These are phyloP conservation scores for Starmerella asiatica DNA, from an alignment of 805 yeast species.

Conservation along the genomic window DNA sequence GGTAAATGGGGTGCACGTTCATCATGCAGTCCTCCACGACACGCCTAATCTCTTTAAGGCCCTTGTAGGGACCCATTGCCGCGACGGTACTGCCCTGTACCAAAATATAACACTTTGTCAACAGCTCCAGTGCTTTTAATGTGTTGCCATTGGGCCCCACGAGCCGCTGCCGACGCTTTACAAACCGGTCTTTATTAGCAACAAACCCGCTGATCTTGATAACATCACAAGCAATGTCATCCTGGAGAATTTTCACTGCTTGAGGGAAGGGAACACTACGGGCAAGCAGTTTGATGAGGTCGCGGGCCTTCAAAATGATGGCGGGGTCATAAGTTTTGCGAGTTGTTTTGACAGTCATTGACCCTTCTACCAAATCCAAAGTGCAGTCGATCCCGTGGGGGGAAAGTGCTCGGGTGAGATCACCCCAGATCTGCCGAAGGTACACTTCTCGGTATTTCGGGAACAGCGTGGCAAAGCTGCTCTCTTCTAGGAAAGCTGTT, in stretches of 20 bases:
- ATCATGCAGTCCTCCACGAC: conserved; percentile 97
- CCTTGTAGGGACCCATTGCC: conserved; percentile 92
- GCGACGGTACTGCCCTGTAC: conserved; percentile 97
- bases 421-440: conserved; percentile 81
- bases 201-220: conserved; percentile 87
- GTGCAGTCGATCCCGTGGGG: conserved; percentile 64
- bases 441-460: conserved; percentile 94
- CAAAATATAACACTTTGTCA: conserved; percentile 88
- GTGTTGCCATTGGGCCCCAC: conserved; percentile 98
- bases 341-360: conserved; percentile 94
- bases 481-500: conserved; percentile 83
- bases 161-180: conserved; percentile 87
- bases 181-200: conserved; percentile 80
- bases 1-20: conserved; percentile 94
- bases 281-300: conserved; percentile 80
- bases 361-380: conserved; percentile 84
- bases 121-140: conserved; percentile 80
- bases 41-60: conserved; percentile 80
- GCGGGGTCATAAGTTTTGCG: conserved; percentile 94
- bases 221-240: conserved; percentile 89
- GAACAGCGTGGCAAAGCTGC: conserved; percentile 84
- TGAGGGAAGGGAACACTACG: conserved; percentile 96
- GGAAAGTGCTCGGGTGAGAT: conserved; percentile 69
- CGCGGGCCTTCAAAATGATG: conserved; percentile 83
- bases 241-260: conserved; percentile 80